Conservation (phyloP, 2,329 filamentous ascomycete species). For the Aaosphaeria arxii region DNA sequence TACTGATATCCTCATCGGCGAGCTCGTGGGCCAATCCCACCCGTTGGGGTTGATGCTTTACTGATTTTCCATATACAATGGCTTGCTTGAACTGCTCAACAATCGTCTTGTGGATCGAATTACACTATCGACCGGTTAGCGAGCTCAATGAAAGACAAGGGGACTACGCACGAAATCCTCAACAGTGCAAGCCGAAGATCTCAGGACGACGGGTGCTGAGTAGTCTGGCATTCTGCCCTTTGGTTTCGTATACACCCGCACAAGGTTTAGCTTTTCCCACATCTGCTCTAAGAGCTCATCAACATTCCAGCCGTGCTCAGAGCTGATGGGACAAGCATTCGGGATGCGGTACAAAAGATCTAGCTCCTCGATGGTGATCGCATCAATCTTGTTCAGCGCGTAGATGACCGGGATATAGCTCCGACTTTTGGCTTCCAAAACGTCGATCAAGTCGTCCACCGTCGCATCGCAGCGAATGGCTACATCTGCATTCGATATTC, state of each 20-base stretch:
- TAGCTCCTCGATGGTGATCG: conserved; percentile 95
- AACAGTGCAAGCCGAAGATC: conserved; percentile 77
- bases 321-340: conserved; percentile 94
- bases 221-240: conserved; percentile 96
- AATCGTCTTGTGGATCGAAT: conserved; percentile 94
- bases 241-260: conserved; percentile 95
- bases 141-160: conserved; percentile 5
- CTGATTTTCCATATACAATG: conserved; percentile 94
- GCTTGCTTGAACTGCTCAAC: conserved; percentile 93
- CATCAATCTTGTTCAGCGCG: conserved; percentile 98
- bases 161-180: conserved; percentile 84
- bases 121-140: conserved; percentile 65
- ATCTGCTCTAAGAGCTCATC: conserved; percentile 96
- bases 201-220: conserved; percentile 82
- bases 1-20: conserved; percentile 95
- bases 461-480: conserved; percentile 97
- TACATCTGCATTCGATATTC: conserved; percentile 94
- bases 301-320: conserved; percentile 92
- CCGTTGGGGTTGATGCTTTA: conserved; percentile 97
- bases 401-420: conserved; percentile 99
- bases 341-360: conserved; percentile 95
- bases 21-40: conserved; percentile 90
- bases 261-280: conserved; percentile 95
- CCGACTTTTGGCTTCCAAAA: conserved; percentile 89
- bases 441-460: conserved; percentile 92